Conservation (phyloP, 1,284 basidiomycete genomes). For the Abortiporus biennis region DNA sequence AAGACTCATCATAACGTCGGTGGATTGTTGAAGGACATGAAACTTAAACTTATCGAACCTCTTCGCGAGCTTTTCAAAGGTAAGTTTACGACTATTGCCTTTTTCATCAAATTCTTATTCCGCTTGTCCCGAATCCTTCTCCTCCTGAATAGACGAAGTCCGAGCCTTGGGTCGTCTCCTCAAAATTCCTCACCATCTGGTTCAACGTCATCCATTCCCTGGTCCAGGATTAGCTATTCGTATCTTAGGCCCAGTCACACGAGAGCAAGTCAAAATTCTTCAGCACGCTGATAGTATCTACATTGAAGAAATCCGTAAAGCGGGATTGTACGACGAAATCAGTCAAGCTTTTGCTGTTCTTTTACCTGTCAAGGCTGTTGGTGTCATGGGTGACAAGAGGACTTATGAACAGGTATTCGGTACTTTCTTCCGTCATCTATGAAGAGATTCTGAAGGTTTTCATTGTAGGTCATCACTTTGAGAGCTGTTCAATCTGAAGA, state of each 20-base stretch:
- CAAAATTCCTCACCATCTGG: slow-evolving; percentile 88
- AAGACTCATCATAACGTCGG: slow-evolving; percentile 99
- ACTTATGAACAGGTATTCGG: slow-evolving; percentile 93
- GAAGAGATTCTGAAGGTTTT: background rate
- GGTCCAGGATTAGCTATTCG: slow-evolving; percentile 99
- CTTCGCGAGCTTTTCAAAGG: slow-evolving; percentile 98
- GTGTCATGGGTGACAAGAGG: slow-evolving; percentile 95
- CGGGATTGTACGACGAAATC: slow-evolving; percentile 91
- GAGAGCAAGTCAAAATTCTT: slow-evolving; percentile 90
- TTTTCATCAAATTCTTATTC: slow-evolving; percentile 2
- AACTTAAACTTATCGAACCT: slow-evolving; percentile 97
- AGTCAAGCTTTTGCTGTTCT: slow-evolving; percentile 97
- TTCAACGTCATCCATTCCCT: slow-evolving; percentile 98
- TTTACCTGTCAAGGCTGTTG: slow-evolving; percentile 94
- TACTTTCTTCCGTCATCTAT: background rate
- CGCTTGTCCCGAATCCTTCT: slow-evolving; percentile 7
- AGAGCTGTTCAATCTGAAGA: slow-evolving; percentile 92
- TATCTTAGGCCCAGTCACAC: slow-evolving; percentile 92
- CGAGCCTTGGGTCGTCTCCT: slow-evolving; percentile 89
- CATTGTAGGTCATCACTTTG: slow-evolving; percentile 71
- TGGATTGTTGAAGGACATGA: slow-evolving; percentile 96
- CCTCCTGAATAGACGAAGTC: slow-evolving; percentile 75
- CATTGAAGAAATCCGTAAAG: slow-evolving; percentile 95
- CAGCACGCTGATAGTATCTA: slow-evolving; percentile 96
- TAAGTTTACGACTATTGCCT: slow-evolving; percentile 28